Conservation (phyloP, 208 protist genomes). For the Acanthamoeba castellanii region DNA sequence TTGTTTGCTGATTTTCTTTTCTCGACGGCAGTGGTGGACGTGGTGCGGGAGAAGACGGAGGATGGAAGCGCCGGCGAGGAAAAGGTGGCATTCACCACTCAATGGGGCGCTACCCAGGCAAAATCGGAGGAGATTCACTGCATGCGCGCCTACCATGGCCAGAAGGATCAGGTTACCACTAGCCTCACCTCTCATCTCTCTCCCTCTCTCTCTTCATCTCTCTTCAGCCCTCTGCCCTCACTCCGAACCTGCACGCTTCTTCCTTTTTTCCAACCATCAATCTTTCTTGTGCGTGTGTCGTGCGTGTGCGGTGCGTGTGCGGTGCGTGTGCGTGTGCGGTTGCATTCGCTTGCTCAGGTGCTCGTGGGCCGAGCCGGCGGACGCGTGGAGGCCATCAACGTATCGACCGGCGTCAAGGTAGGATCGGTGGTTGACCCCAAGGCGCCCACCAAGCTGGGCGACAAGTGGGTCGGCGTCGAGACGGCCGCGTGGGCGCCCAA, state of each 20-base stretch:
- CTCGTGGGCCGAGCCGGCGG: not conserved
- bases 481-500: not conserved
- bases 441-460: not conserved
- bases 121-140: slow-evolving; percentile 55
- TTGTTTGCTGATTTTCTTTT: not conserved
- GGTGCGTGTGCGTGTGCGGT: too few relatives aligned
- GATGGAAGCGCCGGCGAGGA: not conserved
- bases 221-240: not conserved
- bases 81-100: not conserved
- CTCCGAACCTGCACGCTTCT: not conserved
- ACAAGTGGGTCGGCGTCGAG: slow-evolving; percentile 7
- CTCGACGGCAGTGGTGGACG: not conserved
- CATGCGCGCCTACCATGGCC: not conserved
- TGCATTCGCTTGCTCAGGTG: not conserved
- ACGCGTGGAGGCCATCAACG: slow-evolving; percentile 5
- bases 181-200: not conserved
- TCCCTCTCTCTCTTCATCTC: not conserved
- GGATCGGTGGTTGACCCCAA: not conserved
- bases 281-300: too few relatives aligned
- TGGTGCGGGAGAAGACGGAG: not conserved
- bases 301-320: too few relatives aligned
- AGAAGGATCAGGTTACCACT: not conserved
- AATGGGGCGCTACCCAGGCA: slow-evolving; percentile 14
- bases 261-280: not conserved
- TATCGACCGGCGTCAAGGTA: not conserved